Base-by-base conservation (phyloP, 1,139 yeast species). In the Hemisphaericaspora subhashii region DNA sequence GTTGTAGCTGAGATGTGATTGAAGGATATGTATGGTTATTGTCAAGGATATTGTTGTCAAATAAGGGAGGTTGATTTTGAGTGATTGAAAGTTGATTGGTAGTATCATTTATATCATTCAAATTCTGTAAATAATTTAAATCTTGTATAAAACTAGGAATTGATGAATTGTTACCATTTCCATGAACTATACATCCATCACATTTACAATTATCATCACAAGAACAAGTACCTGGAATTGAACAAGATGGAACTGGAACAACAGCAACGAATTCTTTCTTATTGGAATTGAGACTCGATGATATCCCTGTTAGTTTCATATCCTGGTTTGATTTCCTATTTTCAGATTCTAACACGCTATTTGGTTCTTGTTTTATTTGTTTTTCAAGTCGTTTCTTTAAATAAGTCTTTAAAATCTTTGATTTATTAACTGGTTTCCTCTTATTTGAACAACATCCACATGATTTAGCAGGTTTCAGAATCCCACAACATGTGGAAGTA, bases 171-270 rank as follows among this genome's bases (percentile, higher is more conserved):
- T 33, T 40, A 5, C 54, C 36, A 38, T 61, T 66, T 15, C 66
- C 66, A 53, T 77, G 83, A 0, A 65, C 72, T 20, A 60, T 53
- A 50, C 83, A 78, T 2, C 69, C 74, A 13, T 58, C 69, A 55
- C 83, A 78, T 4, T 54, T 37, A 54, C 83, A 78, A 20, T 60
- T 55, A 16, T 62, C 72, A 13, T 63, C 73, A 55, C 83, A 77
- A 25, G 64, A 52, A 53, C 83, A 77, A 0, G 77, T 59, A 0
- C 80, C 81, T 0, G 77, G 74, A 13, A 73, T 61, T 1, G 77
- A 64, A 48, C 80, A 72, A 5, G 77, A 55, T 26, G 68, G 60
- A 25, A 64, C 55, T 23, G 58, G 52, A 10, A 63, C 57, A 25
- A 64, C 56, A 42, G 62, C 62, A 46, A 48, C 45, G 14, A 48